A percentile compares a stretch with the other conserved stretches of the same genome.
phyloP scores from a whole-genome alignment of 768 basidiomycete genomes.

The Hygrocybe coccinea region DNA sequence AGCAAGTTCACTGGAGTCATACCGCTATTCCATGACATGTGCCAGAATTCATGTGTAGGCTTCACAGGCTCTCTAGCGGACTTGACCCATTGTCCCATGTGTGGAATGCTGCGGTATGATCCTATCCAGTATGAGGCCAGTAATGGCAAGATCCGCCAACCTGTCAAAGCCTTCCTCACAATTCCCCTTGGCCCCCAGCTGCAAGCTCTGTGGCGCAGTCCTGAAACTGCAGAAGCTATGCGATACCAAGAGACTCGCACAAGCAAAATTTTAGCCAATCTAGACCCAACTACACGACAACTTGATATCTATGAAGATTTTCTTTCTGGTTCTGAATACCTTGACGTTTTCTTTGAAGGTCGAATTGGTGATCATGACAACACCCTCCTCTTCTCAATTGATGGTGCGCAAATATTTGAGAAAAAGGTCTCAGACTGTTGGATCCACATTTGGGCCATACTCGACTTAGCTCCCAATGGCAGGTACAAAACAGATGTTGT shows the following conservation, averaged over 20 bases:
- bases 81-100: no score
- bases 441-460: constrained; percentile 36
- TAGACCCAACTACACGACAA: constrained; percentile 7
- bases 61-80: no score
- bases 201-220: constrained; percentile 30
- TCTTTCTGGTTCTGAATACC: constrained; percentile 26
- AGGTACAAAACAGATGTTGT: constrained; percentile 32
- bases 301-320: constrained; percentile 22
- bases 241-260: constrained; percentile 22
- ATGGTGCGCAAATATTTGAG: constrained; percentile 39
- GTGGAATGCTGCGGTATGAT: no score
- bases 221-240: constrained; percentile 25
- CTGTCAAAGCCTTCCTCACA: constrained; percentile 31
- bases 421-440: constrained; percentile 32
- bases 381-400: constrained; percentile 33
- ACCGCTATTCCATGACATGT: no score
- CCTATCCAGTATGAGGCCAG: no score
- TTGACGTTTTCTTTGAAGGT: constrained; percentile 16
- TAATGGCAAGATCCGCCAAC: constrained; percentile 9
- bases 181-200: constrained; percentile 40
- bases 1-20: no score
- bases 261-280: constrained; percentile 13
- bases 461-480: constrained; percentile 25
- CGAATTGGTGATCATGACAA: constrained; percentile 27
- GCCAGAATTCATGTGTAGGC: no score